Evolutionary conservation across 305 asterid genomes (phyloP).

Genomic region (Solanum aculeatissimum): DNA sequence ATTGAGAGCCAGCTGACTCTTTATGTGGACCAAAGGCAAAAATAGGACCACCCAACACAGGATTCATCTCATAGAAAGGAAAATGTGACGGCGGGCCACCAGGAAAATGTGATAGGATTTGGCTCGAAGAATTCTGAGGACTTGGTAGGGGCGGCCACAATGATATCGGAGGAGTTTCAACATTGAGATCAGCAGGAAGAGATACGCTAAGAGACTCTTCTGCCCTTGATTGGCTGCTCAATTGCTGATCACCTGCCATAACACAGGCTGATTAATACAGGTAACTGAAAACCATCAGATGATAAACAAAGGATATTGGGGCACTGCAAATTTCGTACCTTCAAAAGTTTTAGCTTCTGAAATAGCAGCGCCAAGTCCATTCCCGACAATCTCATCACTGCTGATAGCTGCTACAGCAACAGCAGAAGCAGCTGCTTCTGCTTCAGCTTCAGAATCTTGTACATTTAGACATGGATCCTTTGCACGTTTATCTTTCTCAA

Average conservation of each 20-base stretch:
- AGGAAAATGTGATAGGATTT: slow-evolving; percentile 78
- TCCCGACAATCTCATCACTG: slow-evolving; percentile 57
- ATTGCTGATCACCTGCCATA: slow-evolving; percentile 43
- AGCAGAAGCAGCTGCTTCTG: slow-evolving; percentile 96
- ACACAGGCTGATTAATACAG: slow-evolving; percentile 18
- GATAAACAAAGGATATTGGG: slow-evolving; percentile 34
- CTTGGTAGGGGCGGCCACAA: slow-evolving; percentile 85
- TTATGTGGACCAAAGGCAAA: slow-evolving; percentile 76
- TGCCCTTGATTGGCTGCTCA: slow-evolving; percentile 45
- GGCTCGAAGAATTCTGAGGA: slow-evolving; percentile 70
- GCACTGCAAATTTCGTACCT: slow-evolving; percentile 21
- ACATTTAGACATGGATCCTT: slow-evolving; percentile 39
- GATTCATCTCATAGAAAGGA: slow-evolving; percentile 93
- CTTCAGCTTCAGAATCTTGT: slow-evolving; percentile 81
- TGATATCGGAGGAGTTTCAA: slow-evolving; percentile 87
- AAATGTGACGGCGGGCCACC: slow-evolving; percentile 79
- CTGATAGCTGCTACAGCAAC: slow-evolving; percentile 91
- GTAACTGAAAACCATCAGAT: neutral
- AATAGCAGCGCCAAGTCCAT: slow-evolving; percentile 36
- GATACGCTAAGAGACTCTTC: slow-evolving; percentile 80
- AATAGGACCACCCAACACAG: slow-evolving; percentile 79
- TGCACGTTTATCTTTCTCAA: slow-evolving; percentile 51
- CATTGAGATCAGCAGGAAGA: slow-evolving; percentile 96
- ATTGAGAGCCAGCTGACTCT: slow-evolving; percentile 52
- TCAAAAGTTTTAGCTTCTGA: slow-evolving; percentile 37